Percentiles rank a stretch among this genome's conserved stretches.
phyloP scores from a whole-genome alignment of 495 filamentous ascomycete species.

The Tuber melanosporum region DNA sequence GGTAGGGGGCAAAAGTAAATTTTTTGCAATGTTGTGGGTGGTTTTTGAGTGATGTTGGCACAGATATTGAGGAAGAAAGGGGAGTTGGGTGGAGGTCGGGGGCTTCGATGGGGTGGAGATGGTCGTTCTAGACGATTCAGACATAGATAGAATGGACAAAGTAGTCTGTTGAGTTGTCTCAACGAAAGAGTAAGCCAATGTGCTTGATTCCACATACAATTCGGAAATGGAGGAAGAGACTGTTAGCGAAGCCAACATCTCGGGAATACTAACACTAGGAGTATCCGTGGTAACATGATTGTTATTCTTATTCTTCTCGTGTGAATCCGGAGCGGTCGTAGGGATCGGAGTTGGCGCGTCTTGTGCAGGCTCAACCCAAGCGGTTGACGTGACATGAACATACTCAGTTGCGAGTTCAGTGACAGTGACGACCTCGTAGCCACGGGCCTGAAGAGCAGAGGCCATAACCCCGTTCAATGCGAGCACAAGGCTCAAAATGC shows the following conservation, averaged over 20 bases:
- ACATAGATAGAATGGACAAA: not conserved
- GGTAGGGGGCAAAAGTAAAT: conserved; percentile 17
- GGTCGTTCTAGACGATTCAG: conserved; percentile 1
- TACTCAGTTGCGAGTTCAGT: conserved; percentile 12
- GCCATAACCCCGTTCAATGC: conserved; percentile 28
- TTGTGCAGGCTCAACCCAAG: conserved; percentile 19
- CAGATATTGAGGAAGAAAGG: conserved; percentile 9
- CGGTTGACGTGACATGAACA: conserved; percentile 20
- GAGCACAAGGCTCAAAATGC: conserved; percentile 28
- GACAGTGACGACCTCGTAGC: conserved; percentile 17
- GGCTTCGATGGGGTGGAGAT: conserved; percentile 3
- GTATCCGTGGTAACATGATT: conserved; percentile 2
- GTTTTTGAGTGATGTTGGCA: conserved; percentile 17
- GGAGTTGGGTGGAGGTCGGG: conserved; percentile 13
- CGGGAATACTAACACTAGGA: conserved; percentile 10
- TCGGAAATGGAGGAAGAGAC: conserved; percentile 9
- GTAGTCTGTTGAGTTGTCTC: conserved; percentile 4
- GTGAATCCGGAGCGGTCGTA: not conserved
- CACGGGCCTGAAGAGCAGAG: conserved; percentile 29
- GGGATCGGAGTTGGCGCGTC: not conserved
- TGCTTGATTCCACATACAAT: conserved; percentile 17
- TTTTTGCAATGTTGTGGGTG: conserved; percentile 21
- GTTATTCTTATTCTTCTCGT: not conserved
- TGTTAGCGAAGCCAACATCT: not conserved
- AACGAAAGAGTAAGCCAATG: not conserved